Percentiles rank a stretch among this genome's conserved stretches.
phyloP scores from a whole-genome alignment of 75 land plant species.

The Pinus taeda region DNA sequence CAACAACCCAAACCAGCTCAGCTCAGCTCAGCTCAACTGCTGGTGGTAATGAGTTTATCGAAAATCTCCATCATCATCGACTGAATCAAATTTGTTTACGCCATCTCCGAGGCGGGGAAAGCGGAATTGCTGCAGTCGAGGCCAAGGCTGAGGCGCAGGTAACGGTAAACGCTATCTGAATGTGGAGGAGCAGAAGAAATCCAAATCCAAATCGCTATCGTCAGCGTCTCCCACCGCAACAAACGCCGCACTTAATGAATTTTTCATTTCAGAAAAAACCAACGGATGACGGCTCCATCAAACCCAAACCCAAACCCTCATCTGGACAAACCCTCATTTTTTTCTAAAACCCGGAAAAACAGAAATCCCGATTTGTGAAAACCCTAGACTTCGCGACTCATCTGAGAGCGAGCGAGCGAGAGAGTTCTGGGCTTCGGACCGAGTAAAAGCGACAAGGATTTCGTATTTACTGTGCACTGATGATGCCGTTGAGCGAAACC shows the following conservation, averaged over 20 bases:
- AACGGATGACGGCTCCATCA: background rate
- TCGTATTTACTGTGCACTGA: slow-evolving; percentile 5
- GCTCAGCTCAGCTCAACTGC: background rate
- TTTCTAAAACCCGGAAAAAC: background rate
- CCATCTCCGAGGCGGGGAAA: background rate
- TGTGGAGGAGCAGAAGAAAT: too few species aligned
- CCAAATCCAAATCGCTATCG: too few species aligned
- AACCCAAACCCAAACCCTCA: background rate
- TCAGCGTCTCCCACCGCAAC: background rate
- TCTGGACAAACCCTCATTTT: background rate
- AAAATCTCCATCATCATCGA: background rate
- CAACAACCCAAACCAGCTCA: background rate
- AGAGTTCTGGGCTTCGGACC: background rate
- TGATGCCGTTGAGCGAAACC: slow-evolving; percentile 4
- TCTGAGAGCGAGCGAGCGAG: background rate
- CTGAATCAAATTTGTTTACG: background rate
- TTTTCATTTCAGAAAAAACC: background rate
- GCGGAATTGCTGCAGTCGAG: background rate
- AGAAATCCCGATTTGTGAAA: background rate
- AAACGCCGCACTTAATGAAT: background rate
- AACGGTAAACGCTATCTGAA: background rate
- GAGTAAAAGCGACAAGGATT: background rate
- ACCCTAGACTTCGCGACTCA: background rate
- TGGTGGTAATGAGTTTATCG: background rate
- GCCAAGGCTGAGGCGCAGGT: background rate